Evolutionary conservation across 2,329 filamentous ascomycete species (phyloP).

Genomic region (Coniella lustricola): DNA sequence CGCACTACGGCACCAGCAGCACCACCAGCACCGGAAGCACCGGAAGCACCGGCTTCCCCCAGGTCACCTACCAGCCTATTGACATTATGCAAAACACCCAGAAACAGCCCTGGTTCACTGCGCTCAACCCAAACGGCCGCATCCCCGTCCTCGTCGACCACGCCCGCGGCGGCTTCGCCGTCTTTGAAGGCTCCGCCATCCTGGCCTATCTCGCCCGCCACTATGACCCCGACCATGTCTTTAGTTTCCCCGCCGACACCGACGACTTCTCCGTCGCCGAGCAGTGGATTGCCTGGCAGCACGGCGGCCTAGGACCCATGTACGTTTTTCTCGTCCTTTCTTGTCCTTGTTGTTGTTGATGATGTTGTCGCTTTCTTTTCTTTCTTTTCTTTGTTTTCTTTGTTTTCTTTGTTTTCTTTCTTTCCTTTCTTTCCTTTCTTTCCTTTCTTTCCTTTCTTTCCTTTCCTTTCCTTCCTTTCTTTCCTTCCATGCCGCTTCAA

Average conservation of each 20-base stretch:
- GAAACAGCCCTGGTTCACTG: conserved; percentile 60
- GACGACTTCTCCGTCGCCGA: conserved; percentile 37
- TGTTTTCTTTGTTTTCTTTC: no score
- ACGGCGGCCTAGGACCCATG: conserved; percentile 65
- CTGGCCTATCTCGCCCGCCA: conserved; percentile 65
- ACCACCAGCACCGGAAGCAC: no score
- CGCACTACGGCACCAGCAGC: conserved; percentile 47
- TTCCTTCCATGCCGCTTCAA: no score
- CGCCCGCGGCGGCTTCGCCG: conserved; percentile 50
- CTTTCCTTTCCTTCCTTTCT: no score
- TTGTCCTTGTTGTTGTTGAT: no score
- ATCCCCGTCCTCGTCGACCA: conserved; percentile 63
- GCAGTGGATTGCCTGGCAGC: conserved; percentile 65
- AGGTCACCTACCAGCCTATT: conserved; percentile 44
- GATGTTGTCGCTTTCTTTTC: no score
- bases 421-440: no score
- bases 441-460: no score
- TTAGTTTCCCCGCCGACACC: conserved; percentile 47
- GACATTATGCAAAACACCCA: conserved; percentile 57
- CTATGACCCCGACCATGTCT: conserved; percentile 62
- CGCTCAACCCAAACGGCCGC: conserved; percentile 56
- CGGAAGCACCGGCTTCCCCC: no score
- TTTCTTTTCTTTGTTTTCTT: no score
- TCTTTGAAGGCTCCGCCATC: conserved; percentile 72
- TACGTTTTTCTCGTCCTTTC: conserved; percentile 23